A percentile compares a stretch with the other conserved stretches of the same genome.
phyloP scores from a whole-genome alignment of 1,284 basidiomycete genomes.

The Marasmius oreades region DNA sequence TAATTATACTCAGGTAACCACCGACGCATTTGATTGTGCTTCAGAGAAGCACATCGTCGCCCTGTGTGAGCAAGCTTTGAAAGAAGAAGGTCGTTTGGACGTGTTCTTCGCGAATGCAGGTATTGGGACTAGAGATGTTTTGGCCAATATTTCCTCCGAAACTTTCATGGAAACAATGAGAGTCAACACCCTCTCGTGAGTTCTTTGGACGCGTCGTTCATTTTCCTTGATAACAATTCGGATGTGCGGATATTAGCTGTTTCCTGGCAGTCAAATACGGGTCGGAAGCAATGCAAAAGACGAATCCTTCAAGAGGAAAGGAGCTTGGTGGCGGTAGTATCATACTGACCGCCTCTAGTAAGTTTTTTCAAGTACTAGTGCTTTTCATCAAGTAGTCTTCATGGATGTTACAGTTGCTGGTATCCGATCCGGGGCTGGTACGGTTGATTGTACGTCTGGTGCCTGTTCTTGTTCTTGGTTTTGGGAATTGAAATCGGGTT shows the following conservation, averaged over 20 bases:
- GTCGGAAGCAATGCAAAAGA: constrained; percentile 74
- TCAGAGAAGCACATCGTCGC: constrained; percentile 69
- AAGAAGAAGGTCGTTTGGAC: constrained; percentile 84
- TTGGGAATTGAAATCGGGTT: constrained; percentile 11
- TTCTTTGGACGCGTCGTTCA: constrained; percentile 10
- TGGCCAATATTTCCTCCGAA: constrained; percentile 61
- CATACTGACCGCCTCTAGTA: constrained; percentile 86
- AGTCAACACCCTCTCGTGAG: constrained; percentile 81
- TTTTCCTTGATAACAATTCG: neutral
- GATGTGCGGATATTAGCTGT: constrained; percentile 46
- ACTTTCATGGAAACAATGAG: constrained; percentile 76
- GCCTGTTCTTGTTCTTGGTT: neutral
- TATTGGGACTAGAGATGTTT: constrained; percentile 16
- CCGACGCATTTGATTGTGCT: constrained; percentile 78
- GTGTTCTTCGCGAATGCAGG: constrained; percentile 93
- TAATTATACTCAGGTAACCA: constrained; percentile 54
- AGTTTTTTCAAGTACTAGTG: constrained; percentile 19
- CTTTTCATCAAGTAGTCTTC: neutral
- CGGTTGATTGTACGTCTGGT: constrained; percentile 70
- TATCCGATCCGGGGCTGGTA: constrained; percentile 80
- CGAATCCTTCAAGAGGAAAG: constrained; percentile 65
- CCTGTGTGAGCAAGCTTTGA: constrained; percentile 69
- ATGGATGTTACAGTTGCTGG: constrained; percentile 66
- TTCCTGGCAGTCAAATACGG: constrained; percentile 91
- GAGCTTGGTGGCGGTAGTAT: constrained; percentile 75